Conservation (phyloP, 2,329 filamentous ascomycete genomes). For the Penicillium sp. region DNA sequence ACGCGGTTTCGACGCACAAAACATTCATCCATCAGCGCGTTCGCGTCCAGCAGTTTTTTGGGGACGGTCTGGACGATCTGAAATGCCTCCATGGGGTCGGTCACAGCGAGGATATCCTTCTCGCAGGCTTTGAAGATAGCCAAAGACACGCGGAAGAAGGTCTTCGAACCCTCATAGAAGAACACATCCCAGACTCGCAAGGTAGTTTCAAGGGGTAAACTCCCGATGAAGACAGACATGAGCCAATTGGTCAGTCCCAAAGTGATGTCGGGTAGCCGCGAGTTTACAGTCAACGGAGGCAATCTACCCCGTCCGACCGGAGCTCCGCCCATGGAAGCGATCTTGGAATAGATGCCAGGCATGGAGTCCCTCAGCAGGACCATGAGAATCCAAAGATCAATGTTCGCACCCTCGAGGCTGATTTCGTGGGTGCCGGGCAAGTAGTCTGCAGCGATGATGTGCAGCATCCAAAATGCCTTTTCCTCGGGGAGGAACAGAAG, state of each 20-base stretch:
- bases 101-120: slow-evolving; percentile 69
- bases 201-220: slow-evolving; percentile 84
- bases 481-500: slow-evolving; percentile 89
- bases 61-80: slow-evolving; percentile 88
- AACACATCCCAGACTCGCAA: slow-evolving; percentile 93
- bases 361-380: slow-evolving; percentile 75
- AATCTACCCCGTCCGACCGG: slow-evolving; percentile 37
- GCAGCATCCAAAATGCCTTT: slow-evolving; percentile 87
- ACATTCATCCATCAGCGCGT: slow-evolving; percentile 74
- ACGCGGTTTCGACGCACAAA: slow-evolving; percentile 76
- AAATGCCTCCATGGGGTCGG: slow-evolving; percentile 92
- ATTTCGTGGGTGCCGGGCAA: slow-evolving; percentile 89
- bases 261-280: slow-evolving; percentile 78
- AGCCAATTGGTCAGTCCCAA: slow-evolving; percentile 95
- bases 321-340: slow-evolving; percentile 63
- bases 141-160: slow-evolving; percentile 84
- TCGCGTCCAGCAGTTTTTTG: slow-evolving; percentile 74
- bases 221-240: slow-evolving; percentile 95
- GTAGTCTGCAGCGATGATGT: slow-evolving; percentile 83
- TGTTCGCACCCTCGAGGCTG: slow-evolving; percentile 84
- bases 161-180: slow-evolving; percentile 93
- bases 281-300: slow-evolving; percentile 43
- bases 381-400: slow-evolving; percentile 93
- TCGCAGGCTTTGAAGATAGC: slow-evolving; percentile 90
- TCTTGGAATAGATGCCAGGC: slow-evolving; percentile 80